Evolutionary conservation across 169 alveolate genomes (phyloP).

Genomic region (Eimeria maxima): DNA sequence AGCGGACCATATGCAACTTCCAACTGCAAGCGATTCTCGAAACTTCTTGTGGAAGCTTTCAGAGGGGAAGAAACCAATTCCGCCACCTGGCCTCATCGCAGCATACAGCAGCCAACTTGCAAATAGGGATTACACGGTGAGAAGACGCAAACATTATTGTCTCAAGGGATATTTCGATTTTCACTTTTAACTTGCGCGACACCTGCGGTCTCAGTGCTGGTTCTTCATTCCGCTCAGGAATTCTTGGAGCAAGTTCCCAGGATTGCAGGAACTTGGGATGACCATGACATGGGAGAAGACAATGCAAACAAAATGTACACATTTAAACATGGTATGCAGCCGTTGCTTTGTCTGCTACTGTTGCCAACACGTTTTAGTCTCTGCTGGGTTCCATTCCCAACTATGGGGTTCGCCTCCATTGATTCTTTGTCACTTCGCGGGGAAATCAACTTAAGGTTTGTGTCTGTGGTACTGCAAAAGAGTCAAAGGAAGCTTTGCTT

Average conservation of each 20-base stretch:
- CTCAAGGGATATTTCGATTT: neutral
- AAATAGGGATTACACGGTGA: conserved; percentile 44
- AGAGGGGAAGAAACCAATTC: conserved; percentile 73
- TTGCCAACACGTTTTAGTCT: neutral
- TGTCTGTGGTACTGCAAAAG: neutral
- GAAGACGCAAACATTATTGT: neutral
- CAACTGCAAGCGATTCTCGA: conserved; percentile 71
- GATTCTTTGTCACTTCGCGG: neutral
- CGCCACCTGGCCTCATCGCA: conserved; percentile 71
- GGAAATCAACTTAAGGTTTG: neutral
- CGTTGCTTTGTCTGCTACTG: neutral
- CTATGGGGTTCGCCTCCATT: neutral
- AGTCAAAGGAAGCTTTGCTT: conserved; percentile 67
- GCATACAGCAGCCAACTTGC: conserved; percentile 76
- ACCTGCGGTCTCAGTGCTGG: neutral
- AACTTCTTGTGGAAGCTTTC: conserved; percentile 66
- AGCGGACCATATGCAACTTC: conserved; percentile 78
- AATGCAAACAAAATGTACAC: conserved; percentile 67
- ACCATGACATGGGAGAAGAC: conserved; percentile 83
- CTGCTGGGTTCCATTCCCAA: neutral
- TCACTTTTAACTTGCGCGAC: neutral
- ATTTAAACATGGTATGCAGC: conserved; percentile 67
- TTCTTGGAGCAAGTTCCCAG: conserved; percentile 44
- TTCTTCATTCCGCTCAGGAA: conserved; percentile 33
- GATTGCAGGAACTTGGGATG: conserved; percentile 79